Base-by-base conservation (phyloP, 106 monocot species). In the Dendrobium huoshanense region DNA sequence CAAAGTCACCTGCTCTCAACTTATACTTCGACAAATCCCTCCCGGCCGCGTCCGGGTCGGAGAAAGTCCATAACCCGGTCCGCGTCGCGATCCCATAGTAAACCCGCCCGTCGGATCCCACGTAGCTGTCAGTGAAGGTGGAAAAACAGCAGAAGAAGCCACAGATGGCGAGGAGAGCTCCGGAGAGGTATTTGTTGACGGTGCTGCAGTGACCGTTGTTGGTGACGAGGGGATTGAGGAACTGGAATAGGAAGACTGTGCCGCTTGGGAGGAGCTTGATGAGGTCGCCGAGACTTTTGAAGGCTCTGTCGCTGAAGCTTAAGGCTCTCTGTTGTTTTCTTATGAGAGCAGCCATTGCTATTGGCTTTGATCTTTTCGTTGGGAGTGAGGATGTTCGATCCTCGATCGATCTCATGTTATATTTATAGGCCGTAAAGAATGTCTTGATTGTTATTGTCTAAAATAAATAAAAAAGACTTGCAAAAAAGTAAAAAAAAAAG, bases 251-350 rank as follows among this genome's bases (percentile, higher is more conserved):
- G 80, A 91, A 86, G 22, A 89, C 81, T 1, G 94, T 94, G 4
- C 89, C 91, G 18, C 81, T 89, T 5, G 94, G 91, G 15, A 94
- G 94, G 54, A 91, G 88, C 68, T 85, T 94, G 72, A 91, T 86
- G 70, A 94, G 87, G 77, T 88, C 84, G 73, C 75, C 89, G 0
- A 89, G n/a, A 0, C 91, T 81, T 70, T 84, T 80, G 67, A 90
- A 82, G 41, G 84, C 77, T 77, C 79, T 51, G 61, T 86, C 86
- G 58, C 45, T 78, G 18, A 56, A 10, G 75, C 13, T 41, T 27
- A 18, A 17, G 40, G 75, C 5, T n/a, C 16, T 22, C 7, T 49
- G 49, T 0, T 51, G 51, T 51, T 51, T 51, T 51, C 51, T 51
- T 51, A 51, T 51, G 51, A 51, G 54, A 48, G 41, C 18, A 22